Evolutionary conservation across 352 stramenopile species (phyloP), one percentile per base, ranked within the genome.

Genomic region (Phytophthora rubi): DNA sequence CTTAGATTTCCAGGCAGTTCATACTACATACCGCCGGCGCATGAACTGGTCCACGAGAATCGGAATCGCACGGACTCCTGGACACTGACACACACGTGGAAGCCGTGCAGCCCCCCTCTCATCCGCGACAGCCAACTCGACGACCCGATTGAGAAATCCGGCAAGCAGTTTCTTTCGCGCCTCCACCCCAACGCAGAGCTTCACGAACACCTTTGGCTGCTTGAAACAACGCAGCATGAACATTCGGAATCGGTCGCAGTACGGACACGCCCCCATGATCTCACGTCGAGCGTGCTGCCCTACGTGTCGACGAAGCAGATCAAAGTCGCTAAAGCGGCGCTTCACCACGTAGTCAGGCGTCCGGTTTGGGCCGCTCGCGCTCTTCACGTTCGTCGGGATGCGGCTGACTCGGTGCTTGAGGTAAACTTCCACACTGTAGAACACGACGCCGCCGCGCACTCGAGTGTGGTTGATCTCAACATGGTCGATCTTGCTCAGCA

Each of bases 391-490:
- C 7, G 76, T 81, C 49, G 76, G 81, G 55, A 89, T 84, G 39
- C 75, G 79, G 49, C 59, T 83, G 37, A 77, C 68, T 26, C 70
- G 59, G 49, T 78, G 71, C 49, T 85, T 54, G 35, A 88, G 63
- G 69, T 79, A 89, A 23, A 89, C 75, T 35, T 88, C 73, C 21
- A 85, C 32, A 3, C 75, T 63, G 62, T 85, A 85, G 62, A 73
- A 81, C 4, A 66, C 67, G n/a, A 86, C 79, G 15, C 71, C 71
- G 13, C 75, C 65, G 21, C 71, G 76, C 39, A 80, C 68, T 47
- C 39, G 42, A 7, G 62, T 62, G 33, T 62, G 16, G 18, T 67
- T 69, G 68, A 86, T 80, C 68, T 78, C 71, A 23, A 84, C 60
- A 28, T 61, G 71, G 4, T 79, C 71, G 61, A 84, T 72, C 13